A percentile compares a stretch with the other conserved stretches of the same genome.
phyloP scores from a whole-genome alignment of 1,284 basidiomycete genomes.

The Erythrobasidium hasegawianum region DNA sequence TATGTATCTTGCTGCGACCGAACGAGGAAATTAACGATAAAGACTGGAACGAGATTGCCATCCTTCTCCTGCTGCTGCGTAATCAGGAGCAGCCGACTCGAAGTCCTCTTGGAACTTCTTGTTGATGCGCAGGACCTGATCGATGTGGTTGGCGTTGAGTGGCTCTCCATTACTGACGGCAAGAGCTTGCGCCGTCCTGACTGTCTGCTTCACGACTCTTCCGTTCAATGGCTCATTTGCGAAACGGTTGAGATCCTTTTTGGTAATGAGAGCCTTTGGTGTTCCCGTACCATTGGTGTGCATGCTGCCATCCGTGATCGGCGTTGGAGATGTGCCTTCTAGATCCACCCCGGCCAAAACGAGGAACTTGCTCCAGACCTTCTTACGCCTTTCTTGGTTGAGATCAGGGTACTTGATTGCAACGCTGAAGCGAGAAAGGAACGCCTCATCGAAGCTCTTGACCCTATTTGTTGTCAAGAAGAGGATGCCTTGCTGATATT shows the following conservation, averaged over 20 bases:
- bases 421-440: slow-evolving; percentile 53
- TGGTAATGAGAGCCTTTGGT: slow-evolving; percentile 1
- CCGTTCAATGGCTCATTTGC: neutral
- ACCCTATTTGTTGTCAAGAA: slow-evolving; percentile 66
- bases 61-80: neutral
- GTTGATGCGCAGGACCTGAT: slow-evolving; percentile 60
- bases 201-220: slow-evolving; percentile 52
- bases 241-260: slow-evolving; percentile 2
- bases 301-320: neutral
- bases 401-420: slow-evolving; percentile 46
- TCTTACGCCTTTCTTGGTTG: neutral
- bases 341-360: slow-evolving; percentile 24
- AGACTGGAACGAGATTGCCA: slow-evolving; percentile 4
- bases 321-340: neutral
- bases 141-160: slow-evolving; percentile 55
- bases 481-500: slow-evolving; percentile 63
- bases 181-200: slow-evolving; percentile 59
- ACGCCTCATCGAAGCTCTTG: slow-evolving; percentile 62
- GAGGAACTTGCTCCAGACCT: slow-evolving; percentile 33
- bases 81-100: slow-evolving; percentile 36
- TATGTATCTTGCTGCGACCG: too few relatives aligned
- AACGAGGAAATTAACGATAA: neutral
- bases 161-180: slow-evolving; percentile 55
- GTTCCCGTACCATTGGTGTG: neutral
- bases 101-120: slow-evolving; percentile 60